phyloP scores from a whole-genome alignment of 1,284 basidiomycete genomes.

The Schizophyllum commune region DNA sequence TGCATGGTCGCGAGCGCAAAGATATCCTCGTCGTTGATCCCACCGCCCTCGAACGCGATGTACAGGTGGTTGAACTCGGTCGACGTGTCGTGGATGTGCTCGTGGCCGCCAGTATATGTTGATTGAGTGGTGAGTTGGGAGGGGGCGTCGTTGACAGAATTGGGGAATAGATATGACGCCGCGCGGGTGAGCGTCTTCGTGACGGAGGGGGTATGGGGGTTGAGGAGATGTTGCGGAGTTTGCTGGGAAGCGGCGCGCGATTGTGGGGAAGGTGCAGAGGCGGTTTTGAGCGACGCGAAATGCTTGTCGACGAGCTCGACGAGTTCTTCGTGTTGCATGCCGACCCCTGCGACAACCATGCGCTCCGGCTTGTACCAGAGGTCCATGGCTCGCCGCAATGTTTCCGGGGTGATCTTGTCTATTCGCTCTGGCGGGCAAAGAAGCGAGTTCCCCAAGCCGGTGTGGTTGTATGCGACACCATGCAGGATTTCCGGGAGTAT shows the following conservation, averaged over 20 bases:
- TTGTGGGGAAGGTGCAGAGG: constrained; percentile 15
- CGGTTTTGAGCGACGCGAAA: constrained; percentile 67
- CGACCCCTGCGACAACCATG: constrained; percentile 92
- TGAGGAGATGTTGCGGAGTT: constrained; percentile 41
- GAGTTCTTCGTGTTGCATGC: constrained; percentile 85
- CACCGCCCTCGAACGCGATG: constrained; percentile 87
- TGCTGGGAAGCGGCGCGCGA: constrained; percentile 16
- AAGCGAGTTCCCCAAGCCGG: constrained; percentile 84
- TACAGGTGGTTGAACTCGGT: constrained; percentile 92
- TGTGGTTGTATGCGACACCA: constrained; percentile 72
- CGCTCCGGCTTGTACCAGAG: constrained; percentile 90
- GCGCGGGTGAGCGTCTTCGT: constrained; percentile 68
- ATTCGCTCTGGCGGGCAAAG: constrained; percentile 86
- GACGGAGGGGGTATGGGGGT: constrained; percentile 44
- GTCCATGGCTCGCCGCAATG: constrained; percentile 63
- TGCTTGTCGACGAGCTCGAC: constrained; percentile 79
- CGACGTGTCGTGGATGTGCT: constrained; percentile 61
- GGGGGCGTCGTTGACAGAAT: constrained; percentile 22
- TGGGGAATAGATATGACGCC: constrained; percentile 63
- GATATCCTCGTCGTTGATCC: constrained; percentile 91
- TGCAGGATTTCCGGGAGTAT: constrained; percentile 93
- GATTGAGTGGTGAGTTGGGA: constrained; percentile 37
- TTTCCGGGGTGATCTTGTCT: constrained; percentile 56
- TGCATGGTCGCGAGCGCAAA: constrained; percentile 94
- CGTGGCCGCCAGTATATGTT: constrained; percentile 81